Evolutionary conservation across 2,329 filamentous ascomycete species (phyloP).

Genomic region (Trichophaea hybrida): DNA sequence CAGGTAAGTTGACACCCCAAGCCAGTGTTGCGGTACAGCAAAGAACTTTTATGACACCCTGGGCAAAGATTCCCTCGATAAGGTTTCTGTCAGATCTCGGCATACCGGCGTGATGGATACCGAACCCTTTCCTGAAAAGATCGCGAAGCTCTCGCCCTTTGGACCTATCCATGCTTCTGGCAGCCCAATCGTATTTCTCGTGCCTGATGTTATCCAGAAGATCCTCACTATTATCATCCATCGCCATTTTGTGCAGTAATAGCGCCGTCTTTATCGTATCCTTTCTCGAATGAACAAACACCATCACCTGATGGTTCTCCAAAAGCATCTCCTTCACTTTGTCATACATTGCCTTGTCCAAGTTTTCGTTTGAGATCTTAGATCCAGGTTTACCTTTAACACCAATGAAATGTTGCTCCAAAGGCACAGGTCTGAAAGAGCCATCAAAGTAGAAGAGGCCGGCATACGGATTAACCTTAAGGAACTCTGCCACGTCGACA

Average conservation of each 20-base stretch:
- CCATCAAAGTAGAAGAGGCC: slow-evolving; percentile 95
- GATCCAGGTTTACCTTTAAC: slow-evolving; percentile 80
- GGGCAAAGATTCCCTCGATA: slow-evolving; percentile 81
- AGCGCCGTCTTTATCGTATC: slow-evolving; percentile 83
- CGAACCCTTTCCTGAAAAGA: slow-evolving; percentile 75
- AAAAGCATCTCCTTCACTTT: slow-evolving; percentile 91
- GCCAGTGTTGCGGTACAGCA: slow-evolving; percentile 96
- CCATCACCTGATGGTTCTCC: slow-evolving; percentile 92
- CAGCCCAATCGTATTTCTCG: slow-evolving; percentile 63
- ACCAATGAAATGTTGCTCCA: slow-evolving; percentile 94
- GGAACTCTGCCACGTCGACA: slow-evolving; percentile 87
- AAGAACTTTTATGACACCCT: slow-evolving; percentile 89
- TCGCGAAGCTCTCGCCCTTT: slow-evolving; percentile 80
- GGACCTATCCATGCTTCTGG: slow-evolving; percentile 71
- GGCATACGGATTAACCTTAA: slow-evolving; percentile 85
- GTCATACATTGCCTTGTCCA: slow-evolving; percentile 77
- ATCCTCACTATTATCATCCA: slow-evolving; percentile 62
- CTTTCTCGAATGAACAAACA: slow-evolving; percentile 93
- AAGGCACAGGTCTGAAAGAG: slow-evolving; percentile 86
- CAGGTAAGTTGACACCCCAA: slow-evolving; percentile 97
- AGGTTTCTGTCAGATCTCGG: slow-evolving; percentile 82
- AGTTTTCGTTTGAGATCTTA: slow-evolving; percentile 71
- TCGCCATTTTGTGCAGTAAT: slow-evolving; percentile 71
- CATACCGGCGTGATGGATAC: slow-evolving; percentile 95
- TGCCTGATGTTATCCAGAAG: slow-evolving; percentile 71